A percentile compares a stretch with the other conserved stretches of the same genome.
phyloP scores from a whole-genome alignment of 1,284 basidiomycete species.

The Cryptococcus deneoformans region DNA sequence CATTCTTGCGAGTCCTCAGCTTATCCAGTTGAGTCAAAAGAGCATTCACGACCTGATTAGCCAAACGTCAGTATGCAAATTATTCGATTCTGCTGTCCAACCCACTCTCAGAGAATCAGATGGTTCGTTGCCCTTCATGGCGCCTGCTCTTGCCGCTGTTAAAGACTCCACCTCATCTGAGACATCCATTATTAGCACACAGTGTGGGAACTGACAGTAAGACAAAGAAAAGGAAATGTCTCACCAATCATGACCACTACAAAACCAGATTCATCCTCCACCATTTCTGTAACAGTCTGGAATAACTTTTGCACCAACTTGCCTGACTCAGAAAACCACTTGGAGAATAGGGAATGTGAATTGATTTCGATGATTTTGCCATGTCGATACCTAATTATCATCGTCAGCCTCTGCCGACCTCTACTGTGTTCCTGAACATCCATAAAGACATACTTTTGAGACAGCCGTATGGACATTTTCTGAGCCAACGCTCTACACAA shows the following conservation, averaged over 20 bases:
- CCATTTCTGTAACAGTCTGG: slow-evolving; percentile 78
- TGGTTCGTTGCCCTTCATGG: slow-evolving; percentile 90
- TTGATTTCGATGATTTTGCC: slow-evolving; percentile 95
- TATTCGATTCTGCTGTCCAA: slow-evolving; percentile 3
- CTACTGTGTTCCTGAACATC: too few species aligned
- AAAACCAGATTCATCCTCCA: slow-evolving; percentile 84
- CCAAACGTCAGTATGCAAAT: neutral
- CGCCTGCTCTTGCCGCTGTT: slow-evolving; percentile 89
- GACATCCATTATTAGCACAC: neutral
- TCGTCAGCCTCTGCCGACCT: neutral
- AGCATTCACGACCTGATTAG: slow-evolving; percentile 88
- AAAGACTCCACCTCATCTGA: slow-evolving; percentile 95
- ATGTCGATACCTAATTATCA: slow-evolving; percentile 65
- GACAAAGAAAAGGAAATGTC: slow-evolving; percentile 4
- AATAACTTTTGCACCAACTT: slow-evolving; percentile 97
- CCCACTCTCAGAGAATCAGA: slow-evolving; percentile 87
- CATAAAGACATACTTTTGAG: slow-evolving; percentile 59
- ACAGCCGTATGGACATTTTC: slow-evolving; percentile 82
- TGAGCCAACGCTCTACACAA: slow-evolving; percentile 93
- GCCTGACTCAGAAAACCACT: slow-evolving; percentile 98
- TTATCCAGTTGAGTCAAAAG: slow-evolving; percentile 96
- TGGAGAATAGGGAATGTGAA: slow-evolving; percentile 91
- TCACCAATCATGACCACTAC: slow-evolving; percentile 91
- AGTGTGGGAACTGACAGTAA: neutral
- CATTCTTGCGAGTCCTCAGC: slow-evolving; percentile 87